Evolutionary conservation across 306 rosid species (phyloP).

Genomic region (Amphicarpaea edgeworthii): DNA sequence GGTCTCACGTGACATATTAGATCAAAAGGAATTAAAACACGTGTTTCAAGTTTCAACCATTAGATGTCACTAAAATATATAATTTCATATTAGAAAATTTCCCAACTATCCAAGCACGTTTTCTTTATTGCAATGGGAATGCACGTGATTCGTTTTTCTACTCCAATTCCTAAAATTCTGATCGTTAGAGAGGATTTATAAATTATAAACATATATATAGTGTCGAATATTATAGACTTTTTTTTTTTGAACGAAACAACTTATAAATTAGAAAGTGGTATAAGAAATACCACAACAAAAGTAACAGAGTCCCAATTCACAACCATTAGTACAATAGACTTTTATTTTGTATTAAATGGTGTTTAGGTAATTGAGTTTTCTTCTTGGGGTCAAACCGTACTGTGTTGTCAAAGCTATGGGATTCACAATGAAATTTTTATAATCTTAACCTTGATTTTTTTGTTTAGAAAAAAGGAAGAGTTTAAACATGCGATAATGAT

Average conservation of each 20-base stretch:
- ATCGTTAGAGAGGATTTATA: no score
- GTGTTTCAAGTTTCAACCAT: not conserved
- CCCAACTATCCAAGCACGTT: not conserved
- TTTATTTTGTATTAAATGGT: not conserved
- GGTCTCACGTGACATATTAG: constrained; percentile 15
- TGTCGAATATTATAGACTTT: not conserved
- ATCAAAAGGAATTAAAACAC: not conserved
- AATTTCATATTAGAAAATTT: no score
- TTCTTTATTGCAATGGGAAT: not conserved
- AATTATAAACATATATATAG: no score
- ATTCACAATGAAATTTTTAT: not conserved
- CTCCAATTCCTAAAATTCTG: not conserved
- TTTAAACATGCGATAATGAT: not conserved
- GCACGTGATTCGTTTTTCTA: not conserved
- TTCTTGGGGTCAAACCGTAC: not conserved
- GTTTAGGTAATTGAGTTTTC: not conserved
- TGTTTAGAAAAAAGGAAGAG: no score
- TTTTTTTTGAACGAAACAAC: no score
- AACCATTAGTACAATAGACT: no score
- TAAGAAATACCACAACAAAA: no score
- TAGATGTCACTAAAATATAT: no score
- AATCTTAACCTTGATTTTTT: not conserved
- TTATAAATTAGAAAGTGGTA: no score
- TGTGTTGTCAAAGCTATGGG: not conserved
- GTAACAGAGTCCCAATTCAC: no score